Base-by-base conservation (phyloP, 179 eudicot genomes). In the Heliamphora pulchella region DNA sequence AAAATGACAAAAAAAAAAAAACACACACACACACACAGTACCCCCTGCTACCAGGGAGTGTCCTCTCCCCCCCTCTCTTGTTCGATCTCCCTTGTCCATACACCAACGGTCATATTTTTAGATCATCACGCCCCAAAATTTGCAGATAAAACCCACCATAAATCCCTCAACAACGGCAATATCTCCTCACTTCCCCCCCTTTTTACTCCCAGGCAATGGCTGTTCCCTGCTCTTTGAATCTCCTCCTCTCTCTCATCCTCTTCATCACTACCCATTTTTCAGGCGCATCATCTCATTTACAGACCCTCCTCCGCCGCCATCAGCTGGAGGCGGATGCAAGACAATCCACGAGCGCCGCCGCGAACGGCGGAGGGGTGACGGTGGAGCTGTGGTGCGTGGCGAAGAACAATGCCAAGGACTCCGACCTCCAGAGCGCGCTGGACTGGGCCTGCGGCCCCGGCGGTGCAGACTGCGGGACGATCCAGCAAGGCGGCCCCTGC, bases 401-500 rank as follows among this genome's bases (percentile, higher is more conserved):
- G n/a, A 94, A 86, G 89, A 94, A 94, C 93, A 94, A 92, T 85
- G 98, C 97, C 46, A 92, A 92, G 44, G 93, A 88, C 79, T 18
- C 90, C 0, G 87, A 91, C 48, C 87, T 94, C 1, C 92, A 90
- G 82, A 78, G 85, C 55, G 94, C 98, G 1, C 48, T 94, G 71
- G 91, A 91, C 47, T 94, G 98, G 98, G 92, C 97, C 13, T 94
- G 98, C 76, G 92, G 97, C 50, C 77, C 88, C 0, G 98, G 98
- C 2, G 87, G 85, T 2, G 91, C 94, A 8, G 81, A 92, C 54
- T 94, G 98, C 66, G 85, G 91, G 58, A 89, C 94, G 18, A 90
- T 94, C 13, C 98, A 94, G 82, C 86, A 81, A 46, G 89, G 92
- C 59, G 97, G 98, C 58, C 86, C 92, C 13, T 94, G 98, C 82